A percentile compares a stretch with the other conserved stretches of the same genome.
Evolutionary conservation across 2,329 filamentous ascomycete species (phyloP).

Genomic region (Cercospora canescens): DNA sequence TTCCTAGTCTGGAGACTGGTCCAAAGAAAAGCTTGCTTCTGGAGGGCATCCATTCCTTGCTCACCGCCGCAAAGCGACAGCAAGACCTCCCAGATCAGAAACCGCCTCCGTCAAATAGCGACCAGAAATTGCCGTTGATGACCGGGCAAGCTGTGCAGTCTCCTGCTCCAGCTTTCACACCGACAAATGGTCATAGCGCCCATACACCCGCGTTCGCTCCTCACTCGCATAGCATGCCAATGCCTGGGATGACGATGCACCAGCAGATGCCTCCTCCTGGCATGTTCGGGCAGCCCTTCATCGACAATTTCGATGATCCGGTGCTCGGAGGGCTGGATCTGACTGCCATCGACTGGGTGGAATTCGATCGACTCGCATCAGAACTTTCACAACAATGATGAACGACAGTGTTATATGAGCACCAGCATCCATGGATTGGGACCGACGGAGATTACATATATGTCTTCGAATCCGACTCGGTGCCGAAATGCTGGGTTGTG

Average conservation of each 20-base stretch:
- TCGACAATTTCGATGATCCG: constrained; percentile 18
- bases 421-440: background rate
- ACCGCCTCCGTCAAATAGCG: constrained; percentile 6
- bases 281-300: constrained; percentile 7
- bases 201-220: background rate
- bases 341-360: constrained; percentile 30
- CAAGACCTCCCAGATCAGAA: constrained; percentile 15
- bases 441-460: background rate
- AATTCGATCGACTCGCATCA: constrained; percentile 29
- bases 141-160: background rate
- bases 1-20: constrained; percentile 24
- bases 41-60: constrained; percentile 24
- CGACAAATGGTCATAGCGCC: background rate
- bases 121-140: constrained; percentile 5
- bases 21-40: constrained; percentile 23
- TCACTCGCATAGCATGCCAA: background rate
- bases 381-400: constrained; percentile 27
- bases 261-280: constrained; percentile 15
- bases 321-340: constrained; percentile 23
- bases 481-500: constrained; percentile 3
- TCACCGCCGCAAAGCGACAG: constrained; percentile 24
- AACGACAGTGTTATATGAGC: background rate
- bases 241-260: constrained; percentile 7
- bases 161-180: background rate
- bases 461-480: constrained; percentile 8